Conservation (phyloP, 352 stramenopile genomes). For the Phytophthora pinifolia region DNA sequence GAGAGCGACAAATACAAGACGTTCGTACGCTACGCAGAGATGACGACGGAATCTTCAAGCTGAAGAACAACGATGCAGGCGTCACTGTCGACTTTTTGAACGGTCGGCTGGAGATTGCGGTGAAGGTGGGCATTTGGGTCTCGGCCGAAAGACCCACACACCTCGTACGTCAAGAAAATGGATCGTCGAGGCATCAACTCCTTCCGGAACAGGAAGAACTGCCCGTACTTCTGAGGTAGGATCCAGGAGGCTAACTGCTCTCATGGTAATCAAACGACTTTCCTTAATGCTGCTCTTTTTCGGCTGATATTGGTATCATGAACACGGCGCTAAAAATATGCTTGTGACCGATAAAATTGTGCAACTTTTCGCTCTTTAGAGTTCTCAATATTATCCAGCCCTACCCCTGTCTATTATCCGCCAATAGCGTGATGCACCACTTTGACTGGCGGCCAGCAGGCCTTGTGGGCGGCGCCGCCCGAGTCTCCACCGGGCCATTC, state of each 20-base stretch:
- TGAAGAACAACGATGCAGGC: not conserved
- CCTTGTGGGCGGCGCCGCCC: not conserved
- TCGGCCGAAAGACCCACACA: not conserved
- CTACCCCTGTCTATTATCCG: slow-evolving; percentile 3
- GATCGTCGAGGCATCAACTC: not conserved
- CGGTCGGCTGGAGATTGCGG: slow-evolving; percentile 3
- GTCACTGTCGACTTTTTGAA: not conserved
- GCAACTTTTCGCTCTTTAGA: too few relatives aligned
- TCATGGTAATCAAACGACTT: too few relatives aligned
- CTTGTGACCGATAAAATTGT: too few relatives aligned
- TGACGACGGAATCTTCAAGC: slow-evolving; percentile 12
- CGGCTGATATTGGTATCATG: too few relatives aligned
- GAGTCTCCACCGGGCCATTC: slow-evolving; percentile 39
- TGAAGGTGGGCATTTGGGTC: slow-evolving; percentile 15
- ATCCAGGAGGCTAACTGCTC: too few relatives aligned
- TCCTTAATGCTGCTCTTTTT: too few relatives aligned
- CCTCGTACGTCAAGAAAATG: slow-evolving; percentile 12
- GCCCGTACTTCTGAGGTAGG: not conserved
- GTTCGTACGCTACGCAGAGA: slow-evolving; percentile 14
- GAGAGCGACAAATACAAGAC: slow-evolving; percentile 15
- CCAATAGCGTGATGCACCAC: slow-evolving; percentile 14
- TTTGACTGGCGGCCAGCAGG: slow-evolving; percentile 29
- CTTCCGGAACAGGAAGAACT: not conserved
- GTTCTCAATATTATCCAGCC: not conserved
- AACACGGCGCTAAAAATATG: too few relatives aligned